These are phyloP conservation scores for Yamadazyma songkhlaensis DNA, from an alignment of 1,139 yeast genomes.

Conservation along the genomic window DNA sequence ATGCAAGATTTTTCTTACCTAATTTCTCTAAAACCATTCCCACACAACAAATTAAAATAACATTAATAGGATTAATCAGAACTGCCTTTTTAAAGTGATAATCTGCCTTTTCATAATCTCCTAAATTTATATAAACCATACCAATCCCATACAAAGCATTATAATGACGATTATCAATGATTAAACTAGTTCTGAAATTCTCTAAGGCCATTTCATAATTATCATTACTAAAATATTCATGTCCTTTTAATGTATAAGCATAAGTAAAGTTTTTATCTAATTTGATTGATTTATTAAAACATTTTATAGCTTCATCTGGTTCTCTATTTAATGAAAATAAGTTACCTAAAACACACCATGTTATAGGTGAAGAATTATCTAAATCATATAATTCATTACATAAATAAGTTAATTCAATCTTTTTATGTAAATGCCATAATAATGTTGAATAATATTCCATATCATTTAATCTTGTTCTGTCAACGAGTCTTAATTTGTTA, in stretches of 20 bases:
- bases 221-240: slow-evolving; percentile 85
- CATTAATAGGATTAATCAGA: slow-evolving; percentile 85
- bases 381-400: slow-evolving; percentile 79
- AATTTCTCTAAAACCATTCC: slow-evolving; percentile 90
- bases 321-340: slow-evolving; percentile 80
- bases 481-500: slow-evolving; percentile 58
- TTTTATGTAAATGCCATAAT: slow-evolving; percentile 89
- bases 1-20: slow-evolving; percentile 67
- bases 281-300: slow-evolving; percentile 77
- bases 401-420: slow-evolving; percentile 73
- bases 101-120: slow-evolving; percentile 81
- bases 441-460: slow-evolving; percentile 91
- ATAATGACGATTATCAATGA: slow-evolving; percentile 79
- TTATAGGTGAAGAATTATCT: slow-evolving; percentile 65
- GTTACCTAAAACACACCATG: slow-evolving; percentile 94
- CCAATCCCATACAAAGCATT: slow-evolving; percentile 97
- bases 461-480: slow-evolving; percentile 79
- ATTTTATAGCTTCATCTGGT: slow-evolving; percentile 86
- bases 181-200: slow-evolving; percentile 74
- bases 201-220: slow-evolving; percentile 88
- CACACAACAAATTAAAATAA: slow-evolving; percentile 85
- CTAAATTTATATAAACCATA: slow-evolving; percentile 86
- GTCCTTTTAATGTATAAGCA: slow-evolving; percentile 92
- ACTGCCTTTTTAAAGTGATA: slow-evolving; percentile 86
- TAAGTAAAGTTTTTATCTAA: slow-evolving; percentile 75